Evolutionary conservation across 768 basidiomycete species (phyloP), one percentile per base, ranked within the genome.

Genomic region (Boletus sp.): DNA sequence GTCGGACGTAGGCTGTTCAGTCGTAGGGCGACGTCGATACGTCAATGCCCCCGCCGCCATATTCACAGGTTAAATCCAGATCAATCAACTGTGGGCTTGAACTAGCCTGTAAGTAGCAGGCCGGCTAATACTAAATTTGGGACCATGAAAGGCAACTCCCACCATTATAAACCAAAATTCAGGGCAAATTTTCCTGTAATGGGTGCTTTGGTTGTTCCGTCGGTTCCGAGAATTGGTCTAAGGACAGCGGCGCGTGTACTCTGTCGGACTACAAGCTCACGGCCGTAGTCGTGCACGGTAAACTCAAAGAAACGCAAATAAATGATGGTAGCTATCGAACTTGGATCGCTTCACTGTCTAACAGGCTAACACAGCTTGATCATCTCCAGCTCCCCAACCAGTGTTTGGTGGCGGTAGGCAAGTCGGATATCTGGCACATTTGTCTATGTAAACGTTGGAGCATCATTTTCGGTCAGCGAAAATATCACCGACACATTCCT

Each of bases 371-470:
- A 52, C 11, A 70, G 69, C 9, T 73, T 69, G 56, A 92, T 83
- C 81, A 90, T 80, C 27, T 79, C 79, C 44, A 97, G 75, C 69
- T 98, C 97, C 51, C 90, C 92, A 51, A 91, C 62, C 34, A 99
- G 76, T 1, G 96, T 98, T 60, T 87, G 83, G 55, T 94, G 87
- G n/a, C 97, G 79, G 70, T 90, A 98, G n/a, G 83, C 84, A 37
- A 98, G 78, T 29, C 97, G 83, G 53, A 86, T 85, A 63, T 97
- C 84, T 2, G 97, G 97, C 6, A 99, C 95, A 62, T 99, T 98
- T n/a, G 97, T 98, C 93, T 95, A 53, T 21, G 42, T 5, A 7
- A 32, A 46, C 7, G 14, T 21, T 14, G 14, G 25, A 9, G 30
- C 2, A 46, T 30, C 56, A 49, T 51, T 53, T 17, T 29, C 53